Percentiles rank a stretch among this genome's conserved stretches.
These are phyloP conservation scores for Penicillium cataractarum DNA, from an alignment of 495 filamentous ascomycete genomes.

Conservation along the genomic window DNA sequence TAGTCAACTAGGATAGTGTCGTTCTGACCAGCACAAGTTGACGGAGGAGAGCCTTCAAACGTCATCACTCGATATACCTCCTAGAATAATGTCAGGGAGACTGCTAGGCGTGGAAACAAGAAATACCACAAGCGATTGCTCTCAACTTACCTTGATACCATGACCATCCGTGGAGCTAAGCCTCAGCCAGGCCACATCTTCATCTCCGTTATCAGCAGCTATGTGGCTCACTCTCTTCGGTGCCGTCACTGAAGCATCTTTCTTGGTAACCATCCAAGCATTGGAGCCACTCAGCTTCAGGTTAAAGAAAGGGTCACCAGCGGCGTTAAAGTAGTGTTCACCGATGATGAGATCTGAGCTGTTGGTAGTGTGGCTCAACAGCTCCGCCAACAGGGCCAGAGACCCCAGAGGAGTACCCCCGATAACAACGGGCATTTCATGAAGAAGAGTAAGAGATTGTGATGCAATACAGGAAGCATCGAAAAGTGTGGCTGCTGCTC, in stretches of 20 bases:
- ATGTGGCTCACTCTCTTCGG: conserved; percentile 52
- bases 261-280: conserved; percentile 44
- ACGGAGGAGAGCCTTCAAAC: conserved; percentile 58
- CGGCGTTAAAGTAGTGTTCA: conserved; percentile 66
- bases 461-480: conserved; percentile 57
- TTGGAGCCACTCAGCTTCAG: conserved; percentile 48
- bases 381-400: conserved; percentile 32
- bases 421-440: conserved; percentile 41
- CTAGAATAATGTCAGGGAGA: conserved; percentile 35
- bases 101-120: too few relatives aligned
- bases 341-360: conserved; percentile 51
- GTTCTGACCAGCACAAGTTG: conserved; percentile 46
- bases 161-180: conserved; percentile 50
- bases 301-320: conserved; percentile 59
- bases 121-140: too few relatives aligned
- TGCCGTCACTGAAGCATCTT: conserved; percentile 51
- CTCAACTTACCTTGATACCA: conserved; percentile 45
- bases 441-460: conserved; percentile 23
- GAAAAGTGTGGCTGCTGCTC: conserved; percentile 70
- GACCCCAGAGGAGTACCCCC: conserved; percentile 44
- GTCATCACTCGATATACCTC: conserved; percentile 71
- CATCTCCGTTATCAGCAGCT: conserved; percentile 35
- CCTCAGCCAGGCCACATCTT: conserved; percentile 68
- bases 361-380: conserved; percentile 31
- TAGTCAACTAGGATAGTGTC: conserved; percentile 59